These are phyloP conservation scores for Colletotrichum horii DNA, from an alignment of 2,329 filamentous ascomycete species.

Conservation along the genomic window DNA sequence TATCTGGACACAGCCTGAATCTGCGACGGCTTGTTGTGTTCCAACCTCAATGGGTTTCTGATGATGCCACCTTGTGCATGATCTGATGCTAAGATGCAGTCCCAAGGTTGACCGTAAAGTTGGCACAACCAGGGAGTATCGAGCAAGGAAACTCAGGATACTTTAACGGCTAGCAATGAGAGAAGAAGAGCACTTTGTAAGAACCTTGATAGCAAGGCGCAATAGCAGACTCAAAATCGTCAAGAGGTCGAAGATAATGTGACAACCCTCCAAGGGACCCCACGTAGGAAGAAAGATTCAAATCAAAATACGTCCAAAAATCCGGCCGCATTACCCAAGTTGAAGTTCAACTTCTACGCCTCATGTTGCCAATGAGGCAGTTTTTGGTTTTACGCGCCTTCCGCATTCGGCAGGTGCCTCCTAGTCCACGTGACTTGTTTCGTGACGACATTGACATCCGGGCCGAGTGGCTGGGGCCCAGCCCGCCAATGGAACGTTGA, in stretches of 20 bases:
- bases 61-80: accelerated
- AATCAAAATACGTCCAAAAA: background rate
- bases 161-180: no score
- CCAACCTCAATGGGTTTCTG: accelerated
- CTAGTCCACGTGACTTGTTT: background rate
- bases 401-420: conserved; percentile 1
- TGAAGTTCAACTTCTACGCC: background rate
- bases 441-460: conserved; percentile 15
- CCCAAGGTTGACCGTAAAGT: background rate
- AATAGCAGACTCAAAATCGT: background rate
- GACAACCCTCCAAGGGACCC: background rate
- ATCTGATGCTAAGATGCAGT: accelerated
- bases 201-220: background rate
- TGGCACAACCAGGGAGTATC: background rate
- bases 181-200: background rate
- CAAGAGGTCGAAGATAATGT: background rate
- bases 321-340: background rate
- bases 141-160: no score
- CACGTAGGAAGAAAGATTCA: background rate
- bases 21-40: background rate
- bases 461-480: background rate
- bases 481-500: conserved; percentile 1
- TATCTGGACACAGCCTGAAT: background rate
- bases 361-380: background rate
- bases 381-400: no score